phyloP scores from a whole-genome alignment of 2,329 filamentous ascomycete species.

The Nothomitra cinnamomea region DNA sequence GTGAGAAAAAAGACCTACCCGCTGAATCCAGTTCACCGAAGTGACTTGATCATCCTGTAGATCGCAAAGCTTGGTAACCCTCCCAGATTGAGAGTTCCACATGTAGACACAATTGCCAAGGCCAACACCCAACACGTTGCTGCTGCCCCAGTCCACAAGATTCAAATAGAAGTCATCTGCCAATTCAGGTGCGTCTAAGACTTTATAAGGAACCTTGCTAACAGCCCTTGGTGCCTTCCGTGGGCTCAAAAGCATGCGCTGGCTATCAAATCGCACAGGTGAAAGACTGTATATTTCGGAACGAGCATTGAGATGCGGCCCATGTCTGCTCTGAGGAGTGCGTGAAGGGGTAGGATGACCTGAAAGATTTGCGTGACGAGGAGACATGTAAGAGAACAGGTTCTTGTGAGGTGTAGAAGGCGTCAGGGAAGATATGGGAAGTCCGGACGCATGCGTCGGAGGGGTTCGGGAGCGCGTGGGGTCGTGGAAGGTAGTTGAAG shows the following conservation, averaged over 20 bases:
- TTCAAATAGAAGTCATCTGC: constrained; percentile 98
- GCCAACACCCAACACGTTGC: constrained; percentile 84
- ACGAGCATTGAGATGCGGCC: constrained; percentile 71
- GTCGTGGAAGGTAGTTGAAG: constrained; percentile 39
- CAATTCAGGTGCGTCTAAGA: constrained; percentile 86
- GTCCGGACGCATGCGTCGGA: constrained; percentile 42
- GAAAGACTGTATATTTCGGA: constrained; percentile 94
- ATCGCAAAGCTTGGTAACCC: constrained; percentile 87
- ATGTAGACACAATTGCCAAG: constrained; percentile 90
- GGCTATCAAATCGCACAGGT: constrained; percentile 80
- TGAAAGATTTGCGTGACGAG: constrained; percentile 46
- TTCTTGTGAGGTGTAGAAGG: constrained; percentile 97
- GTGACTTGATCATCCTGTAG: constrained; percentile 87
- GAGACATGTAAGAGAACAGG: constrained; percentile 79
- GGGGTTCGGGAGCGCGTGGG: constrained; percentile 66
- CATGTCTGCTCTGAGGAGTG: constrained; percentile 76
- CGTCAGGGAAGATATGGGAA: constrained; percentile 59
- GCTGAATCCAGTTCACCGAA: constrained; percentile 95
- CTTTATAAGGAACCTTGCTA: constrained; percentile 94
- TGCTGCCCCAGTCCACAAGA: constrained; percentile 92
- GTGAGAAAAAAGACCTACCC: constrained; percentile 28
- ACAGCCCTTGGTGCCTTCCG: constrained; percentile 77
- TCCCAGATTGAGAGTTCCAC: constrained; percentile 87
- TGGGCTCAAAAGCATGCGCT: constrained; percentile 82
- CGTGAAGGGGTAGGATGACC: constrained; percentile 79